Evolutionary conservation across 345 rosid genomes (phyloP), one percentile per base, ranked within the genome.

Genomic region (Psidium friedrichsthalianum): DNA sequence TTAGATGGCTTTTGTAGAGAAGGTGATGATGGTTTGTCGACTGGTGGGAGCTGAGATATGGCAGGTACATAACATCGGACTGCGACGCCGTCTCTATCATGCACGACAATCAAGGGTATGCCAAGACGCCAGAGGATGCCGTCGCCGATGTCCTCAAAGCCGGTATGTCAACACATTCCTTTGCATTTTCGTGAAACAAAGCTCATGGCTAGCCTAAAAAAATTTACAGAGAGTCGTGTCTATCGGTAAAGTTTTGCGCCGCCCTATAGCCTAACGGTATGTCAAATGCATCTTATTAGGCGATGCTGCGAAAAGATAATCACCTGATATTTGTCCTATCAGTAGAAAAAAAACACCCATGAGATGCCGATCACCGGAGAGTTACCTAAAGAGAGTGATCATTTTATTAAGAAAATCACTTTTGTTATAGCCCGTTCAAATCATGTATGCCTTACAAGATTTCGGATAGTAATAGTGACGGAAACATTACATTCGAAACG

Each of bases 41-140:
- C 8, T n/a, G 1, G 51, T 10, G 3, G 55, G 56, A 61, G 29
- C 42, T n/a, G 51, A 61, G 58, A 40, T 29, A 87, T 20, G 84
- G 83, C 93, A 94, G 99, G 90, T 96, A 95, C 89, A 92, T 97
- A 51, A 86, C 94, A 36, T 97, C 98, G 6, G 99, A 97, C 86
- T 97, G 99, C 86, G 99, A 97, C 83, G 98, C 99, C 0, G 98
- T 97, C 16, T 87, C 93, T 11, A 90, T 95, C 90, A 95, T 96
- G 84, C 82, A 93, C 59, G 90, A 92, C 8, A 87, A 29, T 12
- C 95, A 95, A 91, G 91, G 94, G 83, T 95, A 93, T 57, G 94
- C 93, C 12, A 94, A 93, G 86, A 40, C 92, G 20, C 98, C 98
- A 2, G 98, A 97, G 89, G 98, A 96, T 87, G 99, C 96, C 4